These are phyloP conservation scores for Pythium aphanidermatum DNA, from an alignment of 352 stramenopile species.

Conservation along the genomic window DNA sequence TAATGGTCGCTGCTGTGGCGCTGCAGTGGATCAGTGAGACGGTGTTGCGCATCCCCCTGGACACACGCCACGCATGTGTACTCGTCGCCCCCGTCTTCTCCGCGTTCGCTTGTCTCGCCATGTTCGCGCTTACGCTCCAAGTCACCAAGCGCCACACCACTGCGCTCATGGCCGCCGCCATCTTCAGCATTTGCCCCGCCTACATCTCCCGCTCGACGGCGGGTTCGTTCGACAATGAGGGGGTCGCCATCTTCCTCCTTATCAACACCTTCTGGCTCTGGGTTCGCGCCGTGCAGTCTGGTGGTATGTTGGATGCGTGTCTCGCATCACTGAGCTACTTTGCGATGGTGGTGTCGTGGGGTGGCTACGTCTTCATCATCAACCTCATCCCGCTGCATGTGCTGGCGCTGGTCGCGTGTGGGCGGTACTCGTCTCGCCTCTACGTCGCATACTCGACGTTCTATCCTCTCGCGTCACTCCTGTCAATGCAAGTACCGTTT, in stretches of 20 bases:
- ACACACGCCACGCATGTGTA: slow-evolving; percentile 87
- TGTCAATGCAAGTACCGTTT: slow-evolving; percentile 98
- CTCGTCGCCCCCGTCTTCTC: slow-evolving; percentile 89
- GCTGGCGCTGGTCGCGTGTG: slow-evolving; percentile 85
- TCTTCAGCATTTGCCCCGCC: slow-evolving; percentile 95
- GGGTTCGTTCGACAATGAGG: slow-evolving; percentile 99
- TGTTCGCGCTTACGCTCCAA: slow-evolving; percentile 86
- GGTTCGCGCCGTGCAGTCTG: slow-evolving; percentile 78
- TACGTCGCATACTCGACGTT: slow-evolving; percentile 98
- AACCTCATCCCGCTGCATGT: slow-evolving; percentile 98
- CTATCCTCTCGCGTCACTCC: slow-evolving; percentile 93
- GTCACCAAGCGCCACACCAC: slow-evolving; percentile 61
- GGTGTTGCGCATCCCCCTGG: slow-evolving; percentile 50
- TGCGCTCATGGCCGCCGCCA: slow-evolving; percentile 82
- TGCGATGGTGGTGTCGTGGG: slow-evolving; percentile 95
- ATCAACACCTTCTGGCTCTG: slow-evolving; percentile 97
- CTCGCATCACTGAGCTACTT: slow-evolving; percentile 91
- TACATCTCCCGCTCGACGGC: slow-evolving; percentile 97
- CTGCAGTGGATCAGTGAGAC: slow-evolving; percentile 74
- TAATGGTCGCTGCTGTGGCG: slow-evolving; percentile 81
- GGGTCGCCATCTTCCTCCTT: slow-evolving; percentile 97
- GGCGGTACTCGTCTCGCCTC: slow-evolving; percentile 88
- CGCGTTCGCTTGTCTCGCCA: slow-evolving; percentile 72
- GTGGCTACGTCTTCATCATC: slow-evolving; percentile 99
- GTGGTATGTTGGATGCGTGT: slow-evolving; percentile 66